Conservation (phyloP, 805 yeast genomes). For the Pichia membranifaciens region DNA sequence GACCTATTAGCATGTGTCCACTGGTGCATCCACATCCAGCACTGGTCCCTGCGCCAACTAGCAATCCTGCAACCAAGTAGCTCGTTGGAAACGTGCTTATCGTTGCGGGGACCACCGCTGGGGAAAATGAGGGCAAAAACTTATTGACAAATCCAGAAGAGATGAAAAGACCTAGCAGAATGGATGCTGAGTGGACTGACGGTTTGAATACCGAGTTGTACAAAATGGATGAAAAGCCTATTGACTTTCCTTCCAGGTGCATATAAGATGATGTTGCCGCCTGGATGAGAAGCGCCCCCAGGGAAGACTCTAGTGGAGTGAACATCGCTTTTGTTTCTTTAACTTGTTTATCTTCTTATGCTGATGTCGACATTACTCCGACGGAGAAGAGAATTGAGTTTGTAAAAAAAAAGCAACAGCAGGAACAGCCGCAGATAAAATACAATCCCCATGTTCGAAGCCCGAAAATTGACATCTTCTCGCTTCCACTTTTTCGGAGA, state of each 20-base stretch:
- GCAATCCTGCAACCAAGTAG: conserved; percentile 31
- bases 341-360: no score
- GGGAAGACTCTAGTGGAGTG: conserved; percentile 37
- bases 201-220: conserved; percentile 28
- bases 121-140: conserved; percentile 26
- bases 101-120: conserved; percentile 17
- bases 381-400: no score
- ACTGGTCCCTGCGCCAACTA: conserved; percentile 45
- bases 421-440: no score
- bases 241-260: conserved; percentile 33
- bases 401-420: no score
- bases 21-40: conserved; percentile 49
- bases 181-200: conserved; percentile 24
- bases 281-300: conserved; percentile 45
- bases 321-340: conserved; percentile 4
- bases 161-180: conserved; percentile 32
- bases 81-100: not conserved
- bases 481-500: no score
- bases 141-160: conserved; percentile 24
- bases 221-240: conserved; percentile 44
- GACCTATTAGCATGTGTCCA: conserved; percentile 48
- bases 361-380: no score
- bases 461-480: no score
- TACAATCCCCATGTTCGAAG: no score
- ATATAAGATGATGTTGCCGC: conserved; percentile 40